phyloP scores from a whole-genome alignment of 108 stramenopile species.

The Nitzschia sp. region DNA sequence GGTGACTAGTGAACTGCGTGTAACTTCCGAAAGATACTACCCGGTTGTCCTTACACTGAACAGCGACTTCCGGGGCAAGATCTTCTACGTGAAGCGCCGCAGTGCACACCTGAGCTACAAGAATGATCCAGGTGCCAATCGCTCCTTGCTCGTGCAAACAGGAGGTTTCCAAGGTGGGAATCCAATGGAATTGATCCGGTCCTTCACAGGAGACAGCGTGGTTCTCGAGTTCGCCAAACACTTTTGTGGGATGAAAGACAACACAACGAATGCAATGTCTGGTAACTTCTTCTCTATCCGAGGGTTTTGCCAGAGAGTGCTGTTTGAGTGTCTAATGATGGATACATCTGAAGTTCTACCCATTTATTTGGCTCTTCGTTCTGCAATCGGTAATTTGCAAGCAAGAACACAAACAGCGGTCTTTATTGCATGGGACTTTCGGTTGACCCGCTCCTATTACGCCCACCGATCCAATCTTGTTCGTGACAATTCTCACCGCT shows the following conservation, averaged over 20 bases:
- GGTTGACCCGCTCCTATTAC: conserved; percentile 33
- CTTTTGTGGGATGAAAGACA: conserved; percentile 49
- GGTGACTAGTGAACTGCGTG: conserved; percentile 34
- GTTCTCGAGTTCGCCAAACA: conserved; percentile 62
- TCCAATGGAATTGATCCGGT: conserved; percentile 54
- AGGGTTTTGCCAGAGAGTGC: conserved; percentile 55
- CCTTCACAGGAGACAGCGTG: conserved; percentile 72
- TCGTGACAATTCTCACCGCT: neutral
- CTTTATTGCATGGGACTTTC: conserved; percentile 32
- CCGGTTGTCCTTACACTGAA: conserved; percentile 26
- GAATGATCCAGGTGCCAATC: conserved; percentile 59
- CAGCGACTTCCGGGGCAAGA: conserved; percentile 17
- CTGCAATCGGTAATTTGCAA: conserved; percentile 30
- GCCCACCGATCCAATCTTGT: neutral
- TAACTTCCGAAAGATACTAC: conserved; percentile 57
- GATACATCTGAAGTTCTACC: conserved; percentile 59
- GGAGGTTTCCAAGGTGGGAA: conserved; percentile 37
- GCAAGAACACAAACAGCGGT: neutral
- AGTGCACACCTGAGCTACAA: conserved; percentile 69
- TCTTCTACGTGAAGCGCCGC: conserved; percentile 81
- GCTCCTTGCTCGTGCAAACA: conserved; percentile 44
- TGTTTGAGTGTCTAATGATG: conserved; percentile 55
- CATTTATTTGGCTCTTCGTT: conserved; percentile 50
- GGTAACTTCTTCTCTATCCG: conserved; percentile 18
- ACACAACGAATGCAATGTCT: conserved; percentile 11